Base-by-base conservation (phyloP, 2,329 filamentous ascomycete species). In the Rhynchosporium graminicola region DNA sequence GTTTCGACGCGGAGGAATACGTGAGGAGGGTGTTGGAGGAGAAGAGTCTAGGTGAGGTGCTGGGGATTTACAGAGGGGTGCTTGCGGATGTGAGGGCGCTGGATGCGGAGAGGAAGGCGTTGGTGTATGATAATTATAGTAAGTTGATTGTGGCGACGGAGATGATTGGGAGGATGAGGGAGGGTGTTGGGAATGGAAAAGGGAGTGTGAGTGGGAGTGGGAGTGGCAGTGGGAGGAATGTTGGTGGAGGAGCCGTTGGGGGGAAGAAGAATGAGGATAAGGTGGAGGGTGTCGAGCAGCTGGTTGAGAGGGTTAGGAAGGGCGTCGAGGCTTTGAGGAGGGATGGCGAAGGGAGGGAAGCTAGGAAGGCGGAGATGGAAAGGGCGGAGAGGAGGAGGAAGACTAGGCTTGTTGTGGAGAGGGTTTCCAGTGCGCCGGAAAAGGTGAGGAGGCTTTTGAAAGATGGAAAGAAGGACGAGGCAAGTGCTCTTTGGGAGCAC, bases 71-170 rank as follows among this genome's bases (percentile, higher is more conserved):
- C 74, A 87, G 88, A 52, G 82, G 85, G 28, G 80, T 94, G 9
- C 77, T 94, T 68, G 83, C 86, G 68, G 94, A 98, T 77, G 94
- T 97, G 54, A 80, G 92, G 43, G 93, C 91, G 2, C 81, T 99
- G 20, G 95, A 98, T 72, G 94, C 94, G 29, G 95, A 99, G 81
- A 90, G 95, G 76, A 99, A 99, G 78, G 93, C 94, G 1, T 79
- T 99, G 65, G 95, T 99, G 4, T 99, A 99, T 76, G 94, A 99
- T 75, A 99, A 99, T 74, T 99, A 98, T 76, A 95, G 90, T 69
- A 98, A 98, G 78, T 79, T 99, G 68, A 97, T 99, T 68, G 86
- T 89, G n/a, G 95, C 95, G 0, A 97, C 96, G 10, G 94, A 97
- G 76, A 98, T 94, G 3, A 99, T 99, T 72, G 85, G 90, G 56